Conservation (phyloP, 352 stramenopile species). For the Detonula confervacea region DNA sequence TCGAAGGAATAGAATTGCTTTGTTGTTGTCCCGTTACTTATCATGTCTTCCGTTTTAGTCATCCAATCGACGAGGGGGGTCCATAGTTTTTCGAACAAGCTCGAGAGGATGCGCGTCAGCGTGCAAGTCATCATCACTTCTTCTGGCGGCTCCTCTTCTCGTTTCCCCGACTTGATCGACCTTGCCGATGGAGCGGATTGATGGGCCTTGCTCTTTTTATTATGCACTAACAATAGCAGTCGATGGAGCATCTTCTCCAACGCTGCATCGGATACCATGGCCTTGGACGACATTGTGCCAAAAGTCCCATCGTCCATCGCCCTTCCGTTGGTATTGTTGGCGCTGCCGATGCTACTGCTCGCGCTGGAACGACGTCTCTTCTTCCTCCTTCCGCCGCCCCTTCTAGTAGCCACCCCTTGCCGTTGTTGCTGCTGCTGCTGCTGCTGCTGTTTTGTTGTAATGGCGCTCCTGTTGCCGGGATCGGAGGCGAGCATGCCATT, state of each 20-base stretch:
- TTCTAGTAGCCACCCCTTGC: constrained; percentile 1
- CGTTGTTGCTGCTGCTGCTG: neutral
- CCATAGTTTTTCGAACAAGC: constrained; percentile 39
- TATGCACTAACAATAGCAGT: constrained; percentile 22
- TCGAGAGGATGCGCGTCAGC: constrained; percentile 29
- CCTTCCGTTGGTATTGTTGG: neutral
- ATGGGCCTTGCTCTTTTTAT: constrained; percentile 7
- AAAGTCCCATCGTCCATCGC: constrained; percentile 20
- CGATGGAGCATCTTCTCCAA: constrained; percentile 24
- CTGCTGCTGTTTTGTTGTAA: neutral
- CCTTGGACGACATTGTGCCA: constrained; percentile 26
- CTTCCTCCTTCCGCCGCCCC: constrained; percentile 8
- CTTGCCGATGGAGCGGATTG: neutral
- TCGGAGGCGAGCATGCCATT: constrained; percentile 31
- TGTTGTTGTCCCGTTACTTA: constrained; percentile 19
- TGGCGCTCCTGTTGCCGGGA: constrained; percentile 6
- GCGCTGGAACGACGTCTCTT: constrained; percentile 33
- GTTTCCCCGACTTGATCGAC: neutral
- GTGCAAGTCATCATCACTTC: constrained; percentile 32
- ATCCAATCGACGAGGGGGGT: constrained; percentile 45
- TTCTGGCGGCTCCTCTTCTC: no score
- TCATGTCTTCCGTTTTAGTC: constrained; percentile 43
- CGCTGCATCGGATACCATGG: constrained; percentile 36
- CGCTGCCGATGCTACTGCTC: neutral
- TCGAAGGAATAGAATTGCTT: constrained; percentile 51